Evolutionary conservation across 192 early-diverging fungal species (phyloP).

Genomic region (Oehlia diaphana): DNA sequence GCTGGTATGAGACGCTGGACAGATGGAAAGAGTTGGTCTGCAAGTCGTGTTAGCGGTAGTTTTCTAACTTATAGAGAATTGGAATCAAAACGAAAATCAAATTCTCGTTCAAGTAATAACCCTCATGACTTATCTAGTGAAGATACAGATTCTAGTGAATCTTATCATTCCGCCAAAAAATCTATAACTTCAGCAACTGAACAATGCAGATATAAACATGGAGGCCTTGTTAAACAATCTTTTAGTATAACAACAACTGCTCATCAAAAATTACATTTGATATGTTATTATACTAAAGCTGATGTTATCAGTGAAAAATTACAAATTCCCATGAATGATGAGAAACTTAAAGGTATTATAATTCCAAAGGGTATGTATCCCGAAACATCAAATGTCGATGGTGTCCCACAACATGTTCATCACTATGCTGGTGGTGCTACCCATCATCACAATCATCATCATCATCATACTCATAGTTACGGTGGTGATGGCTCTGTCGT

Average conservation of each 20-base stretch:
- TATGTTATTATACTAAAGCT: constrained; percentile 86
- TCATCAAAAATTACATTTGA: constrained; percentile 82
- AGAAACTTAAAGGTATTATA: constrained; percentile 61
- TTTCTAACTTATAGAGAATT: constrained; percentile 90
- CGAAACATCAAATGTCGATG: constrained; percentile 53
- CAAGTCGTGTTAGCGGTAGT: constrained; percentile 81
- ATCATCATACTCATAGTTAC: constrained; percentile 18
- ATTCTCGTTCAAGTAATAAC: constrained; percentile 36
- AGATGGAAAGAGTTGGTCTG: constrained; percentile 87
- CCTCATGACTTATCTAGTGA: constrained; percentile 33
- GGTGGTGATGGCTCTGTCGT: background rate
- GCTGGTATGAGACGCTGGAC: constrained; percentile 93
- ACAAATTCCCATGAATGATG: constrained; percentile 66
- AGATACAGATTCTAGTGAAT: constrained; percentile 34
- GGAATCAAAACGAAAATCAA: constrained; percentile 61
- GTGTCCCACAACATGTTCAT: background rate
- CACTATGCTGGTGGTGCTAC: constrained; percentile 1
- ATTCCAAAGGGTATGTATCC: constrained; percentile 86
- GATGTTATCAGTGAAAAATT: constrained; percentile 69
- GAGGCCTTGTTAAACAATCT: constrained; percentile 87
- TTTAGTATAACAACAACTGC: constrained; percentile 82
- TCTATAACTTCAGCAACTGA: constrained; percentile 25
- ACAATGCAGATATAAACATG: constrained; percentile 64
- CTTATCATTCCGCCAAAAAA: constrained; percentile 13
- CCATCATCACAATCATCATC: constrained; percentile 13